These are phyloP conservation scores for Cydonia oblonga DNA, from an alignment of 331 rosid species.

Conservation along the genomic window DNA sequence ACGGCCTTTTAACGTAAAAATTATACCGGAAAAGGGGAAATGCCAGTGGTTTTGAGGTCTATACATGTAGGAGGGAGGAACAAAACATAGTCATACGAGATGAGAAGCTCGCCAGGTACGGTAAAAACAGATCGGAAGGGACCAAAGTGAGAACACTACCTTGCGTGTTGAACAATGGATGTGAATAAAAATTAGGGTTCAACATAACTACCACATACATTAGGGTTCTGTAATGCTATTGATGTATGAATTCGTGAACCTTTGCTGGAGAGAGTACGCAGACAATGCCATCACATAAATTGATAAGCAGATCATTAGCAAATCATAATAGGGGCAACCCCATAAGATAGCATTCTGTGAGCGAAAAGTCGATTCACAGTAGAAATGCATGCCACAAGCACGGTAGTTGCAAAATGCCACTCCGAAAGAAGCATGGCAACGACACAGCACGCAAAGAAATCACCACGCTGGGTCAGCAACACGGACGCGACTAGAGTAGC, in stretches of 20 bases:
- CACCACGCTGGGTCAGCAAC: not conserved
- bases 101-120: not conserved
- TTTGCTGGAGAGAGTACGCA: not conserved
- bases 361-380: not conserved
- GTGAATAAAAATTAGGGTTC: too few species aligned
- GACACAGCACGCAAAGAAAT: not conserved
- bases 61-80: too few species aligned
- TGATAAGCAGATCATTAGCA: not conserved
- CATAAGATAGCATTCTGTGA: not conserved
- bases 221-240: not conserved
- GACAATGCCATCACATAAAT: not conserved
- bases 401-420: not conserved
- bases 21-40: not conserved
- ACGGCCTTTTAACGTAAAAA: not conserved
- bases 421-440: not conserved
- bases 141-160: too few species aligned
- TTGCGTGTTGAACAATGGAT: too few species aligned
- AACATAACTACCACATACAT: not conserved
- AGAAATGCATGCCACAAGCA: not conserved
- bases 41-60: not conserved
- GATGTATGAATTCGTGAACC: not conserved
- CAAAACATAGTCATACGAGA: not conserved
- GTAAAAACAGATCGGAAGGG: not conserved
- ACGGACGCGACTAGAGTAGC: not conserved
- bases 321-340: not conserved